These are phyloP conservation scores for Vitis labrusca DNA, from an alignment of 164 flowering plant species.

Conservation along the genomic window DNA sequence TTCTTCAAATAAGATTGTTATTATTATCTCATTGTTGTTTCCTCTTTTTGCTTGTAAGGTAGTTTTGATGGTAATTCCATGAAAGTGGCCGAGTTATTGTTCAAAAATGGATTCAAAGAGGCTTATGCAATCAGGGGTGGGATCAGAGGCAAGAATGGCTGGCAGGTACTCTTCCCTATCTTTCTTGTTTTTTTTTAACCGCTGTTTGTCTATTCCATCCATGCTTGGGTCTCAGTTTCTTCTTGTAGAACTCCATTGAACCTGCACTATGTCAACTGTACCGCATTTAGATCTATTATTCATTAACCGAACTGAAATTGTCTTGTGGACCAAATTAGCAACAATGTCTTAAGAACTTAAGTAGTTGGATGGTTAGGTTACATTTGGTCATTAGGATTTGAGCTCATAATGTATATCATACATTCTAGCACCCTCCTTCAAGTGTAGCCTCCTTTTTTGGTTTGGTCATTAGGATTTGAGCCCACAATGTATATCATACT, in stretches of 20 bases:
- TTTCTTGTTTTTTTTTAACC: neutral
- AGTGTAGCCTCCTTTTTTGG: no score
- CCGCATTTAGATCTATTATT: neutral
- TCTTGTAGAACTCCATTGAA: neutral
- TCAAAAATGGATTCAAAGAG: slow-evolving; percentile 83
- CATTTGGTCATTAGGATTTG: no score
- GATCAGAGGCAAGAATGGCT: slow-evolving; percentile 77
- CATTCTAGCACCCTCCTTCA: no score
- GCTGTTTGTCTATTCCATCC: neutral
- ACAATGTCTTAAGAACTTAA: neutral
- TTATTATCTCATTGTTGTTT: slow-evolving; percentile 13
- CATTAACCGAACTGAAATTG: neutral
- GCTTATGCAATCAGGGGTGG: slow-evolving; percentile 92
- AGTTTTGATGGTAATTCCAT: slow-evolving; percentile 94
- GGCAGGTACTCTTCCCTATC: slow-evolving; percentile 56
- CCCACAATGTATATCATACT: no score
- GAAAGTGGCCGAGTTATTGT: slow-evolving; percentile 75
- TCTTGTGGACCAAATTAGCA: neutral
- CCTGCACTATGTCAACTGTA: neutral
- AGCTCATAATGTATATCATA: no score
- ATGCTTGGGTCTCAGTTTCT: neutral
- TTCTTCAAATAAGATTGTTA: slow-evolving; percentile 34
- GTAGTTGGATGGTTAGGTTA: neutral
- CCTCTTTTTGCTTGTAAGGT: slow-evolving; percentile 62
- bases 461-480: no score